Percentiles rank a stretch among this genome's conserved stretches.
Evolutionary conservation across 2,329 filamentous ascomycete genomes (phyloP).

Genomic region (Sphaerulina musiva): DNA sequence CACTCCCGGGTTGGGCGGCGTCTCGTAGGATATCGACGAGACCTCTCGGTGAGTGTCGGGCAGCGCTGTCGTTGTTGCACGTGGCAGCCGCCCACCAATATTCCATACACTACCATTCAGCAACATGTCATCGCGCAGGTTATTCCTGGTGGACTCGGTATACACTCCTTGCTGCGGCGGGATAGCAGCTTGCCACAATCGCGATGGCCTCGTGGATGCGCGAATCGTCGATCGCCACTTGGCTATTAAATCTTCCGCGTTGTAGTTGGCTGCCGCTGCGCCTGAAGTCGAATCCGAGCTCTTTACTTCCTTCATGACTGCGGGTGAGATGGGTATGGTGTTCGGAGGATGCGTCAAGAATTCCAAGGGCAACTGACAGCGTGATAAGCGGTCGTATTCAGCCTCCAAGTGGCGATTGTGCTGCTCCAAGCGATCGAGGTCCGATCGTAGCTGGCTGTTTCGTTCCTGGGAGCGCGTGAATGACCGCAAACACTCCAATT

Average conservation of each 20-base stretch:
- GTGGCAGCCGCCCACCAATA: conserved; percentile 24
- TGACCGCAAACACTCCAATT: conserved; percentile 42
- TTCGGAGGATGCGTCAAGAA: conserved; percentile 31
- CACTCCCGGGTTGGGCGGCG: conserved; percentile 27
- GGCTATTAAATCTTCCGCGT: conserved; percentile 26
- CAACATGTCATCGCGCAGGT: conserved; percentile 23
- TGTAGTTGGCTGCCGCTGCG: conserved; percentile 23
- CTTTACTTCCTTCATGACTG: conserved; percentile 35
- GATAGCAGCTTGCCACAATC: neutral
- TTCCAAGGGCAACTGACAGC: conserved; percentile 33
- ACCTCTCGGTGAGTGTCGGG: conserved; percentile 6
- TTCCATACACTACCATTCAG: conserved; percentile 26
- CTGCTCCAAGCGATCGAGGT: conserved; percentile 37
- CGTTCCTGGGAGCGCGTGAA: conserved; percentile 39
- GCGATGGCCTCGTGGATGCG: conserved; percentile 17
- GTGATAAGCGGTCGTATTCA: conserved; percentile 31
- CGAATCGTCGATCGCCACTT: conserved; percentile 28
- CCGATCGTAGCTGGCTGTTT: conserved; percentile 33
- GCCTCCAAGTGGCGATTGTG: conserved; percentile 39
- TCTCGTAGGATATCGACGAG: conserved; percentile 24
- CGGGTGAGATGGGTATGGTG: conserved; percentile 34
- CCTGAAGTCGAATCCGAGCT: conserved; percentile 10
- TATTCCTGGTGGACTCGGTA: conserved; percentile 5
- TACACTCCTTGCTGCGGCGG: conserved; percentile 1
- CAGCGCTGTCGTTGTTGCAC: neutral